A percentile compares a stretch with the other conserved stretches of the same genome.
These are phyloP conservation scores for Epichloe festucae DNA, from an alignment of 2,329 filamentous ascomycete genomes.

Conservation along the genomic window DNA sequence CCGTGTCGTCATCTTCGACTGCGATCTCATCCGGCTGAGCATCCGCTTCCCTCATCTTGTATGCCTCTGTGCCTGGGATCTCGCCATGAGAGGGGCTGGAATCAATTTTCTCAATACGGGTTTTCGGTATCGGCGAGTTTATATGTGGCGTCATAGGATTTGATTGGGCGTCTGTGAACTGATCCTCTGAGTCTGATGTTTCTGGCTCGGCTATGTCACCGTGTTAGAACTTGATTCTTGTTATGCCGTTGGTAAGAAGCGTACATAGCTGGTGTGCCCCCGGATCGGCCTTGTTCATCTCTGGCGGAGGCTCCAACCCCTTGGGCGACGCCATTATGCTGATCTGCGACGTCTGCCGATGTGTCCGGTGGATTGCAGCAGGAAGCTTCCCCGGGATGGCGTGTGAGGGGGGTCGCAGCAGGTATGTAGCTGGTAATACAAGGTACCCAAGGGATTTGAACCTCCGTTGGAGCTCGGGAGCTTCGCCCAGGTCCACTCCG, in stretches of 20 bases:
- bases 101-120: constrained; percentile 45
- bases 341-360: neutral
- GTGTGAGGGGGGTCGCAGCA: no score
- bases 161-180: constrained; percentile 55
- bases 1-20: constrained; percentile 22
- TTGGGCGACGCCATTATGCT: constrained; percentile 18
- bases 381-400: neutral
- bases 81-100: constrained; percentile 41
- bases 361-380: neutral
- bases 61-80: constrained; percentile 47
- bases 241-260: constrained; percentile 3
- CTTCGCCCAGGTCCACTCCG: neutral
- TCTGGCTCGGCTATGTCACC: constrained; percentile 21
- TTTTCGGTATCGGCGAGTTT: constrained; percentile 43
- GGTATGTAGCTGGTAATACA: neutral
- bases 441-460: neutral
- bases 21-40: constrained; percentile 49
- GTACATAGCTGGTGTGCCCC: constrained; percentile 48
- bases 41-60: constrained; percentile 41
- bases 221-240: constrained; percentile 13
- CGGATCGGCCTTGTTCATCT: constrained; percentile 31
- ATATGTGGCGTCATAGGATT: constrained; percentile 28
- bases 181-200: constrained; percentile 53
- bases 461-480: neutral
- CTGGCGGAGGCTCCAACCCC: constrained; percentile 20